phyloP scores from a whole-genome alignment of 306 rosid species.

The Medicago lupulina region DNA sequence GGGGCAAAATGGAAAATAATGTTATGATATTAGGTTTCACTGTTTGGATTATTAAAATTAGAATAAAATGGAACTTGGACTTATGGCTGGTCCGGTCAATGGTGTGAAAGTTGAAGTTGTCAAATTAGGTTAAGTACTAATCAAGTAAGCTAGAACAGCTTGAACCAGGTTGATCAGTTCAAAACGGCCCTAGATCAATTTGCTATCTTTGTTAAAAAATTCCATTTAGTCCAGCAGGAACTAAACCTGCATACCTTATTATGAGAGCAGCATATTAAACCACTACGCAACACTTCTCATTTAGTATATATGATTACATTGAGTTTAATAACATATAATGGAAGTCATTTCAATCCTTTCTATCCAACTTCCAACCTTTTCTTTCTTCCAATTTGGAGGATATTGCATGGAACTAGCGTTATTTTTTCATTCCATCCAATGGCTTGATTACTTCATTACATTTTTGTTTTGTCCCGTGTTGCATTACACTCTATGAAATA shows the following conservation, averaged over 20 bases:
- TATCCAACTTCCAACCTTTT: no score
- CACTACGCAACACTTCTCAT: background rate
- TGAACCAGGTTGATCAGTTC: background rate
- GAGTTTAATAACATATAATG: background rate
- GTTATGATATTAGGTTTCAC: conserved; percentile 12
- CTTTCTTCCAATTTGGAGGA: background rate
- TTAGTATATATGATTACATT: background rate
- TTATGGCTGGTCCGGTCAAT: background rate
- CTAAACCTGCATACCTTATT: background rate
- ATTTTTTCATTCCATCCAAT: no score
- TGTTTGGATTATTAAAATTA: conserved; percentile 2
- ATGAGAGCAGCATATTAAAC: background rate
- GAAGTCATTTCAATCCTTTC: background rate
- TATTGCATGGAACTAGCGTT: background rate
- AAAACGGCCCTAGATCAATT: background rate
- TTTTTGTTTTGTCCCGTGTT: background rate
- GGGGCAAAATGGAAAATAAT: background rate
- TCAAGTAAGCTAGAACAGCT: background rate
- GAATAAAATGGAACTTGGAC: background rate
- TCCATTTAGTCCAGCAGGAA: background rate
- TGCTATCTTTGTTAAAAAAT: background rate
- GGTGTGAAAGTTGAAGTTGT: conserved; percentile 3
- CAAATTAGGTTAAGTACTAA: background rate
- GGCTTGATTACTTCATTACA: background rate
- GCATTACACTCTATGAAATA: background rate